Conservation (phyloP, 371 early-diverging fungal genomes). For the Sporodiniella umbellata region DNA sequence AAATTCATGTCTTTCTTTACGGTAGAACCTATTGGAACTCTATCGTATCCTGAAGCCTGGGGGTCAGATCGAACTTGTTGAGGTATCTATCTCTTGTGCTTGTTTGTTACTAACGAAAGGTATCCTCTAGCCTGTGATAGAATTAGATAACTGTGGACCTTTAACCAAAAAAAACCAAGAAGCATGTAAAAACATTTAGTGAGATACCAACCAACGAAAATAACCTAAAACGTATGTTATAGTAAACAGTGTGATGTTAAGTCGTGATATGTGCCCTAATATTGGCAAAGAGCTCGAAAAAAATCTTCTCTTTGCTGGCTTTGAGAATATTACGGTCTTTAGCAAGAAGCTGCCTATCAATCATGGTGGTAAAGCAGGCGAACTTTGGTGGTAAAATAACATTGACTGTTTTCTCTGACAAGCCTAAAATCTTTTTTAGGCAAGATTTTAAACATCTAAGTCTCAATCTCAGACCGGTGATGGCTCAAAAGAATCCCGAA, state of each 20-base stretch:
- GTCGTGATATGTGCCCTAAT: slow-evolving; percentile 2
- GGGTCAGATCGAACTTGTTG: slow-evolving; percentile 37
- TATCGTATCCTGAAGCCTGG: slow-evolving; percentile 38
- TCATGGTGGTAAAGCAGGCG: slow-evolving; percentile 16
- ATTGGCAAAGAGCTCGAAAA: slow-evolving; percentile 12
- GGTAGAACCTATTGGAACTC: slow-evolving; percentile 19
- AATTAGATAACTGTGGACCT: slow-evolving; percentile 4
- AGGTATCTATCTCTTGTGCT: too few species aligned
- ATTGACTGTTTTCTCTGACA: slow-evolving; percentile 1
- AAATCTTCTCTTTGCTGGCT: slow-evolving; percentile 8
- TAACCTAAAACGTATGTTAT: too few species aligned
- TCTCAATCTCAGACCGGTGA: slow-evolving; percentile 9
- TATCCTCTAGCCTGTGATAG: slow-evolving; percentile 14
- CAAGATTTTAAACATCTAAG: slow-evolving; percentile 21
- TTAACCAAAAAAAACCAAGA: not conserved
- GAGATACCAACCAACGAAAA: too few species aligned
- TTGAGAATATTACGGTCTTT: slow-evolving; percentile 1
- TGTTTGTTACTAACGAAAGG: not conserved
- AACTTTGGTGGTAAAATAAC: slow-evolving; percentile 19
- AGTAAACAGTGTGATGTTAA: slow-evolving; percentile 3
- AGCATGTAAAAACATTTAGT: slow-evolving; percentile 7
- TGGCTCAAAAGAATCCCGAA: slow-evolving; percentile 8
- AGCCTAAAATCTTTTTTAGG: too few species aligned
- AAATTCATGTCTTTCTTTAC: not conserved
- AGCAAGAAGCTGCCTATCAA: slow-evolving; percentile 16